Base-by-base conservation (phyloP, 768 basidiomycete genomes). In the Boletus eberwhitei region DNA sequence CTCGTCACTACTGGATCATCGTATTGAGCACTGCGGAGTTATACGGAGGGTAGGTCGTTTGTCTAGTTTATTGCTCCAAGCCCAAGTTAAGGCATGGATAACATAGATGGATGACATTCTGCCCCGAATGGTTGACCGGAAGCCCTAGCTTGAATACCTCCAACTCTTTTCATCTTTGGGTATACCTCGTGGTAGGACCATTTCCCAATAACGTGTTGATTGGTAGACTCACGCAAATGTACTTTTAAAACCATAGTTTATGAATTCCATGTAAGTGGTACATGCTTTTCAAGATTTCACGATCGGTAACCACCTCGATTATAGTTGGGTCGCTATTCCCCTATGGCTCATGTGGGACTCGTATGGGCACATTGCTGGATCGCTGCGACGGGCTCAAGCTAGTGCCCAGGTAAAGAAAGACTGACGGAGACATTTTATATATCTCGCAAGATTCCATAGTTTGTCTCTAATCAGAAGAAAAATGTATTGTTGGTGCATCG, bases 91-190 rank as follows among this genome's bases (percentile, higher is more conserved):
- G 17, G 36, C 45, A 26, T 40, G 29, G 16, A 48, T 22, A 13
- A 16, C 36, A 1, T 55, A 86, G 85, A 31, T 91, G 85, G 85
- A 91, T 93, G 90, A 93, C 90, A 3, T 93, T 93, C 72, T 86
- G 84, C 64, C 90, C 90, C 1, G 90, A 92, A 71, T 92, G 89
- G 89, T 73, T 93, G 45, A 84, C 80, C 1, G 88, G 87, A 19
- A 87, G 82, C 63, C 82, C 84, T 1, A 88, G 79, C 66, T 71
- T 93, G 50, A 78, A 87, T 62, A 88, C 82, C 0, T 86, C 85
- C 8, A 88, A 90, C 61, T 72, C 75, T 26, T 71, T 91, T 36
- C 80, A 84, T 64, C 76, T 90, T 49, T 93, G 88, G 88, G 84
- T 91, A 11, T 90, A 92, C 71, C 84, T 92, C 39, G 65, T 85